phyloP scores from a whole-genome alignment of 106 monocot species.

The Cymbidium sinense region DNA sequence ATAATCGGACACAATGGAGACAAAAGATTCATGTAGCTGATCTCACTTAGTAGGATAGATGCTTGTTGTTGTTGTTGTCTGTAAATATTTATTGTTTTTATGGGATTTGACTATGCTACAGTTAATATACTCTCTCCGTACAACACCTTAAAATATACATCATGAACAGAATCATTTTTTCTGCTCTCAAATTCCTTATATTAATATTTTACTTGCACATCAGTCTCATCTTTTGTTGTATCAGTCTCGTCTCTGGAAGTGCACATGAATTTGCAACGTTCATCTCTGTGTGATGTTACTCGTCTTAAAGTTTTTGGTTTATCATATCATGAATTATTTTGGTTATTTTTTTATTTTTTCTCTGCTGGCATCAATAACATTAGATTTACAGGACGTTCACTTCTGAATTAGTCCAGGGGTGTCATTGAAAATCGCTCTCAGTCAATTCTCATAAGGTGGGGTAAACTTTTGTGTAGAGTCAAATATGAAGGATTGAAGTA shows the following conservation, averaged over 20 bases:
- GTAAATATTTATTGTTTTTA: not conserved
- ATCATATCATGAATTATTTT: conserved; percentile 3
- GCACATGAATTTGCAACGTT: conserved; percentile 11
- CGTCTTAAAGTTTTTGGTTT: conserved; percentile 15
- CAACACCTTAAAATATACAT: not conserved
- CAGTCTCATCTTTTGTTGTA: conserved; percentile 11
- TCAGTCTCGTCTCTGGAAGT: conserved; percentile 14
- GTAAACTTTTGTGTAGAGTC: not conserved
- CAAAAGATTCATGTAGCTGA: no score
- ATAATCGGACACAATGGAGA: no score
- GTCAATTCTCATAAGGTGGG: not conserved
- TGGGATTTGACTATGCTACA: not conserved
- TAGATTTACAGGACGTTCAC: not conserved
- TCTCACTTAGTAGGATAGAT: no score
- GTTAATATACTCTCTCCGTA: not conserved
- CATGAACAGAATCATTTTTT: not conserved
- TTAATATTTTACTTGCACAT: conserved; percentile 14
- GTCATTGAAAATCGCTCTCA: not conserved
- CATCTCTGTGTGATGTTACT: conserved; percentile 12
- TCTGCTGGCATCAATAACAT: not conserved
- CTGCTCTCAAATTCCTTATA: not conserved
- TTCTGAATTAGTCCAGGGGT: not conserved
- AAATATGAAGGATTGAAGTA: not conserved
- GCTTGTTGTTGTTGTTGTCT: no score
- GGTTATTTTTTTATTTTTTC: not conserved